Percentiles rank a stretch among this genome's conserved stretches.
These are phyloP conservation scores for Xylaria venustula DNA, from an alignment of 495 filamentous ascomycete genomes.

Conservation along the genomic window DNA sequence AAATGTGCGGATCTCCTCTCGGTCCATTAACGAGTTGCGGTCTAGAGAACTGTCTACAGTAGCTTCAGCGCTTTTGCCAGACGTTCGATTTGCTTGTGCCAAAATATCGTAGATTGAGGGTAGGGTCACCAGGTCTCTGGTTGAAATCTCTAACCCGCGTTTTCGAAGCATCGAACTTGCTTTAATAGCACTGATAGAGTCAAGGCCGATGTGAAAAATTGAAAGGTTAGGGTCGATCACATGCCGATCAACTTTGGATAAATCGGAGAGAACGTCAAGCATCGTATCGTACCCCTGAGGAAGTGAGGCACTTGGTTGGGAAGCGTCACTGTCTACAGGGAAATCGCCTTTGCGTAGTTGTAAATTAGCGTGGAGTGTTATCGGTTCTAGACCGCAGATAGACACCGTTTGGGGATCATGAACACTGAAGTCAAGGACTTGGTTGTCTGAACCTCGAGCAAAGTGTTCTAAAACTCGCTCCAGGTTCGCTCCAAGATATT, in stretches of 20 bases:
- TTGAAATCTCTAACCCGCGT: conserved; percentile 54
- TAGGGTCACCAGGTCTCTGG: conserved; percentile 65
- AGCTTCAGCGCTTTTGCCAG: background rate
- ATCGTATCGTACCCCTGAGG: conserved; percentile 34
- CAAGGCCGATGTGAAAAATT: conserved; percentile 83
- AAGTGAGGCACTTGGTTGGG: background rate
- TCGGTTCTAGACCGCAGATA: conserved; percentile 51
- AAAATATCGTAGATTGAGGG: conserved; percentile 61
- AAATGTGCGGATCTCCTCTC: conserved; percentile 30
- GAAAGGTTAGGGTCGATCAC: conserved; percentile 62
- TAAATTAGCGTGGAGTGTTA: conserved; percentile 24
- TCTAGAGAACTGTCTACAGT: background rate
- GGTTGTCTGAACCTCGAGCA: conserved; percentile 38
- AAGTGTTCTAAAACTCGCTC: conserved; percentile 56
- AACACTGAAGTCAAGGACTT: conserved; percentile 52
- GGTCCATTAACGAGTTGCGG: conserved; percentile 24
- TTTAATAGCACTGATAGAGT: conserved; percentile 86
- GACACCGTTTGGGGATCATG: conserved; percentile 36
- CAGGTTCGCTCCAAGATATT: conserved; percentile 50
- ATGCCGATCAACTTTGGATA: conserved; percentile 59
- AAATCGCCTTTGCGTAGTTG: background rate
- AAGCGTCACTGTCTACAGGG: background rate
- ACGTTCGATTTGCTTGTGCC: conserved; percentile 10
- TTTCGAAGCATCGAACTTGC: conserved; percentile 63
- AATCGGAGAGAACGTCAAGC: conserved; percentile 58